Conservation (phyloP, 2,329 filamentous ascomycete genomes). For the Leptographium galeiforme region DNA sequence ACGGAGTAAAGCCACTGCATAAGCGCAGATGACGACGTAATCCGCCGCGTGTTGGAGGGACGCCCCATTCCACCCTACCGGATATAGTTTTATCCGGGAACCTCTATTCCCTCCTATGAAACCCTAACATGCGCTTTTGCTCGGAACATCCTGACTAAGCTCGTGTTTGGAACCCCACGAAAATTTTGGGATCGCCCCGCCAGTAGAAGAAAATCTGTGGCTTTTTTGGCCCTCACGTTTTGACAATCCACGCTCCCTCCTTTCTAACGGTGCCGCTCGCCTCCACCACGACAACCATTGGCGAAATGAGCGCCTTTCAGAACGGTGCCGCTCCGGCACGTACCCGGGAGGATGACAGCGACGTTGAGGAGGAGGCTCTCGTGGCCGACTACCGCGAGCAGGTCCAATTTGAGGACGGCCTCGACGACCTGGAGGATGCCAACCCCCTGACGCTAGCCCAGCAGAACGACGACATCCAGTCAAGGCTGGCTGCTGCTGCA, state of each 20-base stretch:
- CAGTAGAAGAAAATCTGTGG: not conserved
- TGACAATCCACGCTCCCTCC: not conserved
- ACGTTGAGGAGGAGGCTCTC: conserved; percentile 90
- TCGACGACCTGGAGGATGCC: conserved; percentile 68
- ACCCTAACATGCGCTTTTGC: not conserved
- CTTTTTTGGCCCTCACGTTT: not conserved
- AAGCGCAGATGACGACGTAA: not conserved
- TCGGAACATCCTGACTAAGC: not conserved
- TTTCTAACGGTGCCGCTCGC: not conserved
- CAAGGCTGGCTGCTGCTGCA: conserved; percentile 78
- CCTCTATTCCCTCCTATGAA: not conserved
- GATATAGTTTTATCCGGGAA: not conserved
- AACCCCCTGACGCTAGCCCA: conserved; percentile 55
- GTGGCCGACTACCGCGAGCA: conserved; percentile 95
- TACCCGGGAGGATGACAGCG: conserved; percentile 66
- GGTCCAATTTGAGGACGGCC: conserved; percentile 81
- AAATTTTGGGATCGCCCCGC: conserved; percentile 3
- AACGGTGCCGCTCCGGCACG: conserved; percentile 47
- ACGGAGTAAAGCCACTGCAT: no score
- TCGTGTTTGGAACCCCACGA: conserved; percentile 1
- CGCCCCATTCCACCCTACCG: not conserved
- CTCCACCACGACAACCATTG: not conserved
- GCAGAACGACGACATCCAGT: conserved; percentile 83
- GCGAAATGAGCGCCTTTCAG: conserved; percentile 45
- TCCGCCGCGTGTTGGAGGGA: not conserved